Evolutionary conservation across 2,329 filamentous ascomycete species (phyloP).

Genomic region (Ceratocystis albifundus): DNA sequence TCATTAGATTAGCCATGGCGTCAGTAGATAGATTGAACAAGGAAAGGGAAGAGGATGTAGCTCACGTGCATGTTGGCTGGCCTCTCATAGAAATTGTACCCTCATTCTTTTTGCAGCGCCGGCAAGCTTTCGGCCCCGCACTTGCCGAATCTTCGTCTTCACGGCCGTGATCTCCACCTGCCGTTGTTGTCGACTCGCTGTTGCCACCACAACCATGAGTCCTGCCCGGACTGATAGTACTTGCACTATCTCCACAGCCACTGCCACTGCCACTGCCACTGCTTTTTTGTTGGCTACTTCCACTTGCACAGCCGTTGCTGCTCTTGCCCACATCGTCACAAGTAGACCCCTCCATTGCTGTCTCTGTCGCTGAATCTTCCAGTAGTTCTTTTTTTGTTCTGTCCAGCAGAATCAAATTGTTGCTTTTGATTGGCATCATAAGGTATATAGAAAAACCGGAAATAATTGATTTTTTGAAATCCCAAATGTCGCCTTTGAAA

Average conservation of each 20-base stretch:
- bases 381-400: background rate
- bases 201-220: constrained; percentile 8
- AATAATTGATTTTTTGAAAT: background rate
- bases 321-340: background rate
- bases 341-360: background rate
- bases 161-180: background rate
- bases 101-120: constrained; percentile 20
- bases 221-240: background rate
- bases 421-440: constrained; percentile 8
- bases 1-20: background rate
- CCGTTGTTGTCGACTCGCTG: background rate
- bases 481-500: background rate
- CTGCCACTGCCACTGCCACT: background rate
- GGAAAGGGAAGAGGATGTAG: background rate
- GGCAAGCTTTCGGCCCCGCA: constrained; percentile 18
- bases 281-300: background rate
- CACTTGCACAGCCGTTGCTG: constrained; percentile 1
- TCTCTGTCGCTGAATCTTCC: background rate
- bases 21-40: constrained; percentile 20
- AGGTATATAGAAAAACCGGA: background rate
- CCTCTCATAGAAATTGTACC: constrained; percentile 20
- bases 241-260: background rate
- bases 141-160: background rate
- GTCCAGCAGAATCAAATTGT: background rate
- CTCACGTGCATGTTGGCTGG: constrained; percentile 28